phyloP scores from a whole-genome alignment of 2,329 filamentous ascomycete genomes.

The Paradendryphiella salina region DNA sequence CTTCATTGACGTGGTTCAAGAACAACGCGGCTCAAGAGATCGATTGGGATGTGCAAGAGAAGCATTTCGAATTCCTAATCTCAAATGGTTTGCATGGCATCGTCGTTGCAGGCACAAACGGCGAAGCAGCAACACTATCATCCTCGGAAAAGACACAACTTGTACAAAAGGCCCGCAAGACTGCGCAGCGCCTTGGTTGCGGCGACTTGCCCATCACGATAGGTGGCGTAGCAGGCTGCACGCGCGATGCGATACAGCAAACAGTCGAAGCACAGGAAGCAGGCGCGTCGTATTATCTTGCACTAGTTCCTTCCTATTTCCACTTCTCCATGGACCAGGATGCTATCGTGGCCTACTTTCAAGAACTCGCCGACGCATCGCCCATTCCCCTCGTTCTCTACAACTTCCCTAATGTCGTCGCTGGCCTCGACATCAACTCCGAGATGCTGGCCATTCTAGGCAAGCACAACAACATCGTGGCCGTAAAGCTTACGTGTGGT shows the following conservation, averaged over 20 bases:
- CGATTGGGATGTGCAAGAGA: conserved; percentile 59
- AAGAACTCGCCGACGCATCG: conserved; percentile 44
- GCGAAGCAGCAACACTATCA: conserved; percentile 51
- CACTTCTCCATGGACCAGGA: conserved; percentile 47
- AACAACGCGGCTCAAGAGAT: conserved; percentile 56
- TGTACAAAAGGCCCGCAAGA: conserved; percentile 46
- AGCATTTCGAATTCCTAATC: conserved; percentile 60
- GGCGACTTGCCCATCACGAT: conserved; percentile 48
- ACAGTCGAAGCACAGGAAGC: conserved; percentile 45
- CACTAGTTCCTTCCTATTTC: conserved; percentile 49
- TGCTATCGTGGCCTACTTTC: conserved; percentile 44
- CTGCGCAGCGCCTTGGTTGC: conserved; percentile 41
- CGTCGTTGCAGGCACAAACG: conserved; percentile 53
- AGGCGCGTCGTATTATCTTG: conserved; percentile 47
- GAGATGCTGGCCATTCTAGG: conserved; percentile 44
- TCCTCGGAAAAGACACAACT: conserved; percentile 48
- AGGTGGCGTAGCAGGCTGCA: conserved; percentile 49
- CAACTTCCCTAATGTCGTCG: conserved; percentile 53
- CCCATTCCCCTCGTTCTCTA: conserved; percentile 53
- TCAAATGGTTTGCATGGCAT: conserved; percentile 57
- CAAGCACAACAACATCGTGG: conserved; percentile 44
- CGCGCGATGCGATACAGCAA: conserved; percentile 49
- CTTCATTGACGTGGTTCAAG: conserved; percentile 60
- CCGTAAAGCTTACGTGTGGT: conserved; percentile 47
- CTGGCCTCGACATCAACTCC: conserved; percentile 52